Conservation (phyloP, 2,329 filamentous ascomycete genomes). For the Aspergillus neoniger region DNA sequence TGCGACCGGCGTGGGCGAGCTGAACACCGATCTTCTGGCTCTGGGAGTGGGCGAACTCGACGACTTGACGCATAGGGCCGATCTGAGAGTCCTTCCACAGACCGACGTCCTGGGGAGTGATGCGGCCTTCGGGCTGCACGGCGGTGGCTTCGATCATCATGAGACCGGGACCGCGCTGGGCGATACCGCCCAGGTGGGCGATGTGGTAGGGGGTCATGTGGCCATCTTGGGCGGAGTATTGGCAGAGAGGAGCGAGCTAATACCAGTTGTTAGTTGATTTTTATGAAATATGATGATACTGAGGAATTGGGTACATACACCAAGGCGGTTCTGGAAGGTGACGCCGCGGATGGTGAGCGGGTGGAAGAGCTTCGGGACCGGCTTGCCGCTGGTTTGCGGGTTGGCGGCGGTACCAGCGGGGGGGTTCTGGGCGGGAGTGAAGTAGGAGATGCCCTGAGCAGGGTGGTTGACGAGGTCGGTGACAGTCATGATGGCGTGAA, state of each 20-base stretch:
- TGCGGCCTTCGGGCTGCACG: constrained; percentile 74
- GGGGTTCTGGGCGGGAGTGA: constrained; percentile 40
- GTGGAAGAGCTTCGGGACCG: constrained; percentile 59
- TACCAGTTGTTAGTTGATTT: too few species aligned
- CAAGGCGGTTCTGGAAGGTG: constrained; percentile 58
- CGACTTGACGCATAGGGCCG: constrained; percentile 64
- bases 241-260: constrained; percentile 63
- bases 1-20: constrained; percentile 74
- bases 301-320: constrained; percentile 11
- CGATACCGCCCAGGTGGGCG: constrained; percentile 77
- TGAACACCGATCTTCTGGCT: constrained; percentile 76
- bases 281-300: background rate
- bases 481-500: background rate
- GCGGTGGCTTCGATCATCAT: constrained; percentile 77
- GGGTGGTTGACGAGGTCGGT: constrained; percentile 40
- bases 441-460: constrained; percentile 46
- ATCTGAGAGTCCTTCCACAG: constrained; percentile 86
- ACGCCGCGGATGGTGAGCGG: constrained; percentile 60
- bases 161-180: constrained; percentile 72
- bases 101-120: constrained; percentile 63
- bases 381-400: constrained; percentile 44
- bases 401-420: constrained; percentile 41
- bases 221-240: constrained; percentile 68
- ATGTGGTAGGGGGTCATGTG: constrained; percentile 80
- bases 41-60: constrained; percentile 79